phyloP scores from a whole-genome alignment of 1,139 yeast genomes.

The Diutina neorugosa region DNA sequence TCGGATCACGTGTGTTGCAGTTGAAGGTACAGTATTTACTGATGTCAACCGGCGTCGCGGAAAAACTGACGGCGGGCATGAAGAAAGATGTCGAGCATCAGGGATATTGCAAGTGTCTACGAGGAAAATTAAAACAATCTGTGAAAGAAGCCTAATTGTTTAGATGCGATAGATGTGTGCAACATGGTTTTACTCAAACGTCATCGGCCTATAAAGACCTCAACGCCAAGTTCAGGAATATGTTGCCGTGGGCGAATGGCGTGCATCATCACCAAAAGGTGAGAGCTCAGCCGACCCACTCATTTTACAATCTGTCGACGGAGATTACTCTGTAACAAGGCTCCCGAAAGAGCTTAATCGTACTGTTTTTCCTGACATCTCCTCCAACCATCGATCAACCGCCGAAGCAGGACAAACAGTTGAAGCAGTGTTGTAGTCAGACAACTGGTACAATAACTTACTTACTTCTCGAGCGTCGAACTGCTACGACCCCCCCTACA shows the following conservation, averaged over 20 bases:
- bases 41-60: not conserved
- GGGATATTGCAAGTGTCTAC: not conserved
- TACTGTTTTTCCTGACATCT: not conserved
- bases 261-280: conserved; percentile 37
- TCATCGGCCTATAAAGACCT: conserved; percentile 59
- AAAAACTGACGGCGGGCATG: not conserved
- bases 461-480: conserved; percentile 65
- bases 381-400: conserved; percentile 40
- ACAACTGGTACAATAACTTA: conserved; percentile 7
- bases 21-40: not conserved
- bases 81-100: not conserved
- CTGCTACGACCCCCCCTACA: conserved; percentile 24
- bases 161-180: not conserved
- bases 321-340: conserved; percentile 67
- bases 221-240: conserved; percentile 84
- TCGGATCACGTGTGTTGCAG: not conserved
- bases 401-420: conserved; percentile 36
- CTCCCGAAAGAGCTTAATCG: conserved; percentile 14
- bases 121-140: not conserved
- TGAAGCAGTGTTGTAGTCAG: not conserved
- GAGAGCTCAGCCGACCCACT: conserved; percentile 60
- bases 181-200: conserved; percentile 64
- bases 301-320: conserved; percentile 72
- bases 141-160: too few species aligned
- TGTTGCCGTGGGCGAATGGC: conserved; percentile 52